Evolutionary conservation across 1,284 basidiomycete species (phyloP), one percentile per base, ranked within the genome.

Genomic region (Pascua guehoae): DNA sequence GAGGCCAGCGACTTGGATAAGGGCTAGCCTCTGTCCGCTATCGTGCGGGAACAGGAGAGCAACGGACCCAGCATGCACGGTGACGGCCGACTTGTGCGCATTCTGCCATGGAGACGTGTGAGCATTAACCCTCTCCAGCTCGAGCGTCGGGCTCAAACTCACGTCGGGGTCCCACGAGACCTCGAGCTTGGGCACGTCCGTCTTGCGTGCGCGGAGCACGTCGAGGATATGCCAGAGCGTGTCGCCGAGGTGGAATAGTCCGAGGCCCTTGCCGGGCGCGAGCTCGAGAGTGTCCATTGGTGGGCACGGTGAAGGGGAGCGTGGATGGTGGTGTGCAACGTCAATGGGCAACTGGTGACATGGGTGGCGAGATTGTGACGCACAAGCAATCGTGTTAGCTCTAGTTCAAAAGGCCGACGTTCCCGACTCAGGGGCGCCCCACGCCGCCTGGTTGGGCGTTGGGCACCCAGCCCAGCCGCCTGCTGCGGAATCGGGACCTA

Each of bases 141-240:
- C 7, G 50, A 32, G 24, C 24, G 7, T 32, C 24, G 4, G 24
- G 24, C 24, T 32, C 24, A 32, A 32, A 64, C 69, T 81, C 48
- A 83, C 77, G 63, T 89, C 87, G 11, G 84, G 82, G 70, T 93
- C 89, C 72, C 86, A 92, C 71, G 89, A 89, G 65, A 93, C 79
- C 61, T 91, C 88, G 46, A 91, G 83, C 66, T 88, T 86, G 42
- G 89, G 89, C 62, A 88, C 91, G 49, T 81, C 56, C 3, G 65
- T 67, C 62, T 75, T 75, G n/a, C 71, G 58, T 5, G 68, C 66
- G n/a, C 78, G 67, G 8, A 94, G 78, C 42, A 83, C 76, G 64
- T 90, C 88, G 49, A 93, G 80, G 12, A 91, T 80, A 37, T 83
- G 84, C 89, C 90, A 93, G 8, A 93, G 79, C 0, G 88, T 89